Evolutionary conservation across 768 basidiomycete genomes (phyloP).

Genomic region (Boletus patriciae): DNA sequence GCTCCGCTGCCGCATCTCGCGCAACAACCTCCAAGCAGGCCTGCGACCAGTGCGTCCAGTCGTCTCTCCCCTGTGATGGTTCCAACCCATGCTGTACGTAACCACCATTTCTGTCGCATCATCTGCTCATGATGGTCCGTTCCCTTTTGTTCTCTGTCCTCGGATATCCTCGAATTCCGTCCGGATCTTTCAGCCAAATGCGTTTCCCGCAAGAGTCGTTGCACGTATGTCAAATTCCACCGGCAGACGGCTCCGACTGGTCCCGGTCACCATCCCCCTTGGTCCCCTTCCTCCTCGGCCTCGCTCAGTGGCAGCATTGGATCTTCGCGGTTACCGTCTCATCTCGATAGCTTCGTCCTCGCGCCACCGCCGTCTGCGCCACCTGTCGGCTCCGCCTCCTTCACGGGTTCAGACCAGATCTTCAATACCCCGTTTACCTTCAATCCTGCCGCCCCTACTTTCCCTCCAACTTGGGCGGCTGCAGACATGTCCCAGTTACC

Average conservation of each 20-base stretch:
- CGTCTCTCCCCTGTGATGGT: slow-evolving; percentile 74
- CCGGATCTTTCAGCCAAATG: slow-evolving; percentile 60
- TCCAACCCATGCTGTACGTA: slow-evolving; percentile 73
- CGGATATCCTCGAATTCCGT: neutral
- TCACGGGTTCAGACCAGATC: slow-evolving; percentile 29
- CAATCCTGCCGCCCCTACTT: slow-evolving; percentile 21
- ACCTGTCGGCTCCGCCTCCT: slow-evolving; percentile 24
- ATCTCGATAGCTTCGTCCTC: slow-evolving; percentile 45
- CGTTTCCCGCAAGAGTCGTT: slow-evolving; percentile 63
- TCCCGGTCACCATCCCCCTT: slow-evolving; percentile 58
- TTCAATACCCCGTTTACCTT: slow-evolving; percentile 35
- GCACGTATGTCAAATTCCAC: slow-evolving; percentile 82
- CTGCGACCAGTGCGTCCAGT: slow-evolving; percentile 82
- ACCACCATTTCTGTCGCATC: neutral
- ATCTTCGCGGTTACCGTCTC: slow-evolving; percentile 31
- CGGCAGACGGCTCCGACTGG: slow-evolving; percentile 78
- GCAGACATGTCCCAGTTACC: slow-evolving; percentile 24
- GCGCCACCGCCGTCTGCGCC: slow-evolving; percentile 36
- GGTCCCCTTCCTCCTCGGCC: slow-evolving; percentile 36
- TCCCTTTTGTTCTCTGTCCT: neutral
- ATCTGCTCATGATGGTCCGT: neutral
- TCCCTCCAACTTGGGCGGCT: slow-evolving; percentile 16
- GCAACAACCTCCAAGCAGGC: slow-evolving; percentile 81
- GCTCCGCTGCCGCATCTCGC: slow-evolving; percentile 62
- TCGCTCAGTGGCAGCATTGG: slow-evolving; percentile 15